Percentiles rank a stretch among this genome's conserved stretches.
phyloP scores from a whole-genome alignment of 306 rosid genomes.

The Rosa lucieae region DNA sequence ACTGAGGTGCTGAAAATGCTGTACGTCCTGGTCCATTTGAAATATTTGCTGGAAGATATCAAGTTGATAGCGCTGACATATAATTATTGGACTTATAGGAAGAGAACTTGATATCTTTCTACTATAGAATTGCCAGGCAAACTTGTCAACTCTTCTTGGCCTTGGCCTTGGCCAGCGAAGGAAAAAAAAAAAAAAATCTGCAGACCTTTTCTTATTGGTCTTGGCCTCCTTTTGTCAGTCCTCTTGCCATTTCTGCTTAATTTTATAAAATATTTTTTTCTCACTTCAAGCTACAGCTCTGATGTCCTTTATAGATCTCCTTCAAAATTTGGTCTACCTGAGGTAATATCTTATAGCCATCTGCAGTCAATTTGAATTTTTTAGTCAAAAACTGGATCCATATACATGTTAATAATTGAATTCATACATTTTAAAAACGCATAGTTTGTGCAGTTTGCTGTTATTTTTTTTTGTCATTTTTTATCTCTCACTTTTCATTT shows the following conservation, averaged over 20 bases:
- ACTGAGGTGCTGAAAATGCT: neutral
- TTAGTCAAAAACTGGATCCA: neutral
- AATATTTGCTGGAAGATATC: neutral
- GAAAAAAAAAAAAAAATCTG: neutral
- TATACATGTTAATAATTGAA: neutral
- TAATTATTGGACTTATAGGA: neutral
- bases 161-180: too few relatives aligned
- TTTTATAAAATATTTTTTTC: neutral
- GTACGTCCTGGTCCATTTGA: neutral
- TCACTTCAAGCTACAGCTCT: neutral
- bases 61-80: neutral
- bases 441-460: neutral
- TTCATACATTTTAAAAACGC: neutral
- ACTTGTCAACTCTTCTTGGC: too few relatives aligned
- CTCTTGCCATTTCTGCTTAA: neutral
- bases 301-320: neutral
- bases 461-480: neutral
- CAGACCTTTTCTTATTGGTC: neutral
- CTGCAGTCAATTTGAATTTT: neutral
- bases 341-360: neutral
- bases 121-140: neutral
- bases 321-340: neutral
- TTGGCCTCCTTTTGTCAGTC: slow-evolving; percentile 6
- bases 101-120: neutral
- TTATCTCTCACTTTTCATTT: slow-evolving; percentile 2